Evolutionary conservation across 495 filamentous ascomycete species (phyloP).

Genomic region (Penicillium malachiteum): DNA sequence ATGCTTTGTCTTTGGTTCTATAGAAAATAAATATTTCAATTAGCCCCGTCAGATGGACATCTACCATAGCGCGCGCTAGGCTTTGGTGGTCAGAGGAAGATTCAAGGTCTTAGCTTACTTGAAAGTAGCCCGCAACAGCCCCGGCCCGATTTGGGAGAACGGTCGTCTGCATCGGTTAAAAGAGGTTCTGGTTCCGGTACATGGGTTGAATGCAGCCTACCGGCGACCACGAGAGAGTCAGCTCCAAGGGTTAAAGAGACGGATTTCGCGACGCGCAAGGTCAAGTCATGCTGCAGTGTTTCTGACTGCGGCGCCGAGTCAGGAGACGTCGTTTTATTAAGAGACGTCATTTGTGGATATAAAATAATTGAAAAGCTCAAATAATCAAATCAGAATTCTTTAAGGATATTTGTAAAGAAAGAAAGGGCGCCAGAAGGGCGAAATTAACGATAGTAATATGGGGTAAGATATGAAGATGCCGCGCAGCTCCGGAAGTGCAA

Average conservation of each 20-base stretch:
- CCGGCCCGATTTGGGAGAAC: conserved; percentile 31
- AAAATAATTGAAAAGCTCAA: background rate
- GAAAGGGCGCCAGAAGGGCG: too few relatives aligned
- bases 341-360: conserved; percentile 2
- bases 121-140: conserved; percentile 38
- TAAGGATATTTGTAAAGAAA: too few relatives aligned
- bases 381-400: too few relatives aligned
- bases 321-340: conserved; percentile 28
- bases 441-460: too few relatives aligned
- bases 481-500: too few relatives aligned
- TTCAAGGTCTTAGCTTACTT: conserved; percentile 26
- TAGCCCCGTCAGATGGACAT: conserved; percentile 6
- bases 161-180: conserved; percentile 30
- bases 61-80: conserved; percentile 4
- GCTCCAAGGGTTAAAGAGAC: conserved; percentile 63
- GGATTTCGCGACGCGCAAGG: conserved; percentile 55
- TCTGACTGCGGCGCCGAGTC: conserved; percentile 20
- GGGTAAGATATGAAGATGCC: too few relatives aligned
- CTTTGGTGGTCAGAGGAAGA: conserved; percentile 7
- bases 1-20: conserved; percentile 38
- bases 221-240: conserved; percentile 63
- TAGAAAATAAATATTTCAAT: conserved; percentile 6
- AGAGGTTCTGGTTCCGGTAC: conserved; percentile 4
- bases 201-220: conserved; percentile 32
- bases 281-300: conserved; percentile 37